Evolutionary conservation across 2,329 filamentous ascomycete genomes (phyloP), one percentile per base, ranked within the genome.

Genomic region (Penicillium sp.): DNA sequence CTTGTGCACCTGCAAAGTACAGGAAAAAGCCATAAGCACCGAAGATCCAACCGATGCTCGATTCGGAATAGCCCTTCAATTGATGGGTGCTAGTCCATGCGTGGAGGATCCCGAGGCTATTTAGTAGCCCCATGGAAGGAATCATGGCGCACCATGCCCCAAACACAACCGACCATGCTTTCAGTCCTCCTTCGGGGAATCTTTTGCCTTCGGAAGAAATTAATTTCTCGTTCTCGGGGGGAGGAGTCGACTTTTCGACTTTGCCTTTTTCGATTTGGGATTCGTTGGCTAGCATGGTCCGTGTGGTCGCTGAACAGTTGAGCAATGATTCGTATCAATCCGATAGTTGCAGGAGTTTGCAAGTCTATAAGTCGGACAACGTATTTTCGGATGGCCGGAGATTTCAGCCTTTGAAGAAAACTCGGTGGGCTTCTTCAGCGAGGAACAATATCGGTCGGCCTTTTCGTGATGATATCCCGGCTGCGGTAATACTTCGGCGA

Each of bases 91-190:
- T 60, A 1, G 68, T 59, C 61, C 65, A 72, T 1, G 71, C 67
- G 26, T 73, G 67, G 1, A 74, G 53, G 30, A 68, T 60, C 5
- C 68, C 69, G 8, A 71, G 54, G 12, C 64, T 70, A 24, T 72
- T 74, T 17, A 70, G 49, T 27, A 72, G 34, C 4, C 73, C 73
- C 58, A 75, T 71, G 5, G 66, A 67, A 10, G 67, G 63, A 6
- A 69, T 56, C 61, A 75, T 69, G 18, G 64, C 65, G 54, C 67
- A 73, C 59, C 65, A 73, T 5, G 70, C 67, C 9, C 72, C 74
- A 0, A 71, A 49, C 1, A 75, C 74, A 1, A 74, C 70, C 0
- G 68, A 63, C 74, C 74, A 76, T 9, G 74, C 72, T 36, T 62
- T 51, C 5, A 62, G 45, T 0, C 73, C 73, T 12, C 73, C 72